Conservation (phyloP, 2,329 filamentous ascomycete genomes). For the Alternaria brassicae region DNA sequence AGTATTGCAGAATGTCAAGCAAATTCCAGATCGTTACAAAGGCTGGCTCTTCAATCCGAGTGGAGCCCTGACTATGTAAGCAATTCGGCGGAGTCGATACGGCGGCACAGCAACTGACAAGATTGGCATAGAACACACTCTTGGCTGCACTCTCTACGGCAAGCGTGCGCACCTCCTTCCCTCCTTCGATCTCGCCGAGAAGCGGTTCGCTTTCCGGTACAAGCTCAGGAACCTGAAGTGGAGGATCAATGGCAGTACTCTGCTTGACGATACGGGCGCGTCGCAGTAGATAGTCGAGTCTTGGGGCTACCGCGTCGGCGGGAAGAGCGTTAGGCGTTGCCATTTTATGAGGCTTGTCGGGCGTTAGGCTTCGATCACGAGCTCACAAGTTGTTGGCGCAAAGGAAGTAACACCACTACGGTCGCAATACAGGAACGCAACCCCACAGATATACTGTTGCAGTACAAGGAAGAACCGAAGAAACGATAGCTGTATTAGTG, state of each 20-base stretch:
- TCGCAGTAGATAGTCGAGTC: slow-evolving; percentile 51
- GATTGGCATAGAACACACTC: slow-evolving; percentile 77
- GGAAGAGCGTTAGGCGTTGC: slow-evolving; percentile 34
- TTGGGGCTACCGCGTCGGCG: slow-evolving; percentile 37
- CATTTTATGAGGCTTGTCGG: slow-evolving; percentile 28
- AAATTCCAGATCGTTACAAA: slow-evolving; percentile 93
- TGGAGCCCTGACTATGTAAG: slow-evolving; percentile 66
- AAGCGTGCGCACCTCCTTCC: slow-evolving; percentile 65
- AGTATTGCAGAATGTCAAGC: slow-evolving; percentile 86
- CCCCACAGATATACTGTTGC: not conserved
- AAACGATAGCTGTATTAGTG: not conserved
- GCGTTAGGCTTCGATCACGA: slow-evolving; percentile 12
- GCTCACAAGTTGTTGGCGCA: slow-evolving; percentile 2
- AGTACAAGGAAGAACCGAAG: not conserved
- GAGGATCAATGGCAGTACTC: slow-evolving; percentile 53
- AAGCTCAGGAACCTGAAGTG: slow-evolving; percentile 53
- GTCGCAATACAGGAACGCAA: not conserved
- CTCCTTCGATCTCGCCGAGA: slow-evolving; percentile 31
- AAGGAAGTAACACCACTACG: not conserved
- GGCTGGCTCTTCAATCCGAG: slow-evolving; percentile 74
- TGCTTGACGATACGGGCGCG: slow-evolving; percentile 52
- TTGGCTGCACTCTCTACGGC: slow-evolving; percentile 85
- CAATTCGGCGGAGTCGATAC: not conserved
- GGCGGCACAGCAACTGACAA: slow-evolving; percentile 63
- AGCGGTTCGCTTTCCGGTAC: slow-evolving; percentile 39